Evolutionary conservation across 306 rosid species (phyloP), one percentile per base, ranked within the genome.

Genomic region (Vigna reflexopilosa): DNA sequence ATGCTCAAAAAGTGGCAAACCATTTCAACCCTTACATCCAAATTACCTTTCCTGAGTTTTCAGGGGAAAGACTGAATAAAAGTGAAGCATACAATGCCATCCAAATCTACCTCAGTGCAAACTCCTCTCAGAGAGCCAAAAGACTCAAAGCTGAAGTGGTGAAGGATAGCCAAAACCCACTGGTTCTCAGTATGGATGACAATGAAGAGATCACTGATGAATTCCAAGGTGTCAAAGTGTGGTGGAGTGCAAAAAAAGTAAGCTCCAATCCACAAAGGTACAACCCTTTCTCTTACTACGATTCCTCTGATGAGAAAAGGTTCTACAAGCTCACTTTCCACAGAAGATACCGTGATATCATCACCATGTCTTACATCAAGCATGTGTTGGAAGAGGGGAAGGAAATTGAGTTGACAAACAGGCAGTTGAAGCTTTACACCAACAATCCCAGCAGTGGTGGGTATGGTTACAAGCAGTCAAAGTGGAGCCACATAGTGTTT

Each of bases 401-500:
- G n/a, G 63, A 67, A 0, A 79, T 89, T 1, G 75, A 44, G 1
- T 42, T 44, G 4, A 71, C 12, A 6, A 87, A 82, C 8, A 62
- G 93, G 45, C 88, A 84, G 4, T 2, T 83, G 40, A 90, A 86
- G 83, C 85, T 90, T 7, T 84, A 78, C 19, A 86, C 89, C 0
- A 90, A 90, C 58, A 81, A 83, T 50, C 75, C 89, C 0, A 80
- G 85, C 13, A 9, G 63, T 9, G 42, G 38, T 8, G 77, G 88
- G 88, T 24, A 15, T 8, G 47, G 73, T 1, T 70, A 34, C 56
- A 86, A 71, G 7, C 30, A 55, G 0, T 9, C 85, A 0, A 80
- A 84, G 19, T 90, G 94, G 94, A 90, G 86, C 59, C 85, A 83
- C 26, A 82, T 86, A 1, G 59, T 70, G 2, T 90, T 92, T 7